Conservation (phyloP, 225 moss, liverwort and hornwort species). For the Polytrichum formosum region DNA sequence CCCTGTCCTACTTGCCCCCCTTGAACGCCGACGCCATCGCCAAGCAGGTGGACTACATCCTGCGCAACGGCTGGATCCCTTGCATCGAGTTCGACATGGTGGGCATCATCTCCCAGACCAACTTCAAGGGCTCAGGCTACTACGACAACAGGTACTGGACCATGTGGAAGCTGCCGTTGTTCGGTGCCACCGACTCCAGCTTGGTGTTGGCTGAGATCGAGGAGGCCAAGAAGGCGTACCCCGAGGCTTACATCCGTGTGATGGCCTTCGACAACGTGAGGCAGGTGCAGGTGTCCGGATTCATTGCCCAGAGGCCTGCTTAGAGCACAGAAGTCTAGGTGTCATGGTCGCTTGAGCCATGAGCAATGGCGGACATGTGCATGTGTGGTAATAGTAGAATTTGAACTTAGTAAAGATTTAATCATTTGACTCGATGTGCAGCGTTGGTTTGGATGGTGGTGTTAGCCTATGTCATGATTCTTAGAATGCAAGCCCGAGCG, state of each 20-base stretch:
- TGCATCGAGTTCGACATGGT: constrained; percentile 22
- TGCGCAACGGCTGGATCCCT: constrained; percentile 8
- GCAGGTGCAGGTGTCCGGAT: constrained; percentile 10
- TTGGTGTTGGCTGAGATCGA: constrained; percentile 6
- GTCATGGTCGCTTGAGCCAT: no score
- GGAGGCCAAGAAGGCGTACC: constrained; percentile 18
- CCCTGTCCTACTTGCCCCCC: constrained; percentile 21
- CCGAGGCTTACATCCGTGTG: constrained; percentile 11
- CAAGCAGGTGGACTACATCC: constrained; percentile 17
- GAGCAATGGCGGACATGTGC: no score
- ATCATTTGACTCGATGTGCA: no score
- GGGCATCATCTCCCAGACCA: background rate
- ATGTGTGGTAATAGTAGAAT: no score
- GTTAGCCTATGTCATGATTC: no score
- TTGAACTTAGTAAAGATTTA: no score
- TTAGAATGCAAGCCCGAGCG: no score
- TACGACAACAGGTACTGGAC: constrained; percentile 15
- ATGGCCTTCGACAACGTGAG: constrained; percentile 11
- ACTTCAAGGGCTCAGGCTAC: constrained; percentile 9
- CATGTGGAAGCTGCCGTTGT: constrained; percentile 15
- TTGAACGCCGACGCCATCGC: constrained; percentile 5
- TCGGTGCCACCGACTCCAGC: constrained; percentile 11
- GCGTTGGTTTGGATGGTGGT: no score
- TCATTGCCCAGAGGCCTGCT: constrained; percentile 11
- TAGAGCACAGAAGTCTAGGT: background rate